phyloP scores from a whole-genome alignment of 2,329 filamentous ascomycete genomes.

The Pseudogymnoascus sp. region DNA sequence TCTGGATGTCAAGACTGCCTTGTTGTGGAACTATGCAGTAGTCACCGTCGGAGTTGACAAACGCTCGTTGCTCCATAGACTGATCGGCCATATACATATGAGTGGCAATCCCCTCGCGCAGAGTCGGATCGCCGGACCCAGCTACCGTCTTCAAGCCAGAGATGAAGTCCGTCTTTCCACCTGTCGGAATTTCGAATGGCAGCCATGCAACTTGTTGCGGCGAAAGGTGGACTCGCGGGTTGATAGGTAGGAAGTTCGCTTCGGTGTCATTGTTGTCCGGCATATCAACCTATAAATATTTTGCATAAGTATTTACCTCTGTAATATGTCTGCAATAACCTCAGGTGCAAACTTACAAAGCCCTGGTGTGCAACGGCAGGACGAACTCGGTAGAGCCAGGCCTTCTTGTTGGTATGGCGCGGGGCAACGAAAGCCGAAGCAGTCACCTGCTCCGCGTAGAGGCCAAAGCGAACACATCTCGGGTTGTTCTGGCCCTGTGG shows the following conservation, averaged over 20 bases:
- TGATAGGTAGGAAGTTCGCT: conserved; percentile 41
- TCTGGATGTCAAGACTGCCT: conserved; percentile 58
- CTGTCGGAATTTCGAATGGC: conserved; percentile 33
- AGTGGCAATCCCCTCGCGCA: conserved; percentile 43
- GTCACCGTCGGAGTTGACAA: conserved; percentile 55
- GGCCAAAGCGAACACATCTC: conserved; percentile 36
- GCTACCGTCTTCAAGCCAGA: conserved; percentile 44
- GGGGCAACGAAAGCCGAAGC: conserved; percentile 40
- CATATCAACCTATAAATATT: conserved; percentile 5
- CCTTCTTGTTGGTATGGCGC: conserved; percentile 34
- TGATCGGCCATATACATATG: conserved; percentile 44
- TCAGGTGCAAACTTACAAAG: conserved; percentile 13
- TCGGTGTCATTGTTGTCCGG: conserved; percentile 34
- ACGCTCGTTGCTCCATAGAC: conserved; percentile 40
- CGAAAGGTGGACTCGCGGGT: conserved; percentile 39
- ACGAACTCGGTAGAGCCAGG: conserved; percentile 39
- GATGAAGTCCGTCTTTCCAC: conserved; percentile 45
- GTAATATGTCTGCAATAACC: neutral
- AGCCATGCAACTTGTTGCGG: conserved; percentile 45
- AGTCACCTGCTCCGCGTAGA: conserved; percentile 42
- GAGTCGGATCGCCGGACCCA: conserved; percentile 46
- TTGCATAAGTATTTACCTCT: too few relatives aligned
- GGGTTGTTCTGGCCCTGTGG: conserved; percentile 36
- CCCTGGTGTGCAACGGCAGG: conserved; percentile 38
- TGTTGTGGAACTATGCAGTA: conserved; percentile 58